These are phyloP conservation scores for Daldinia sp. DNA, from an alignment of 2,329 filamentous ascomycete species.

Conservation along the genomic window DNA sequence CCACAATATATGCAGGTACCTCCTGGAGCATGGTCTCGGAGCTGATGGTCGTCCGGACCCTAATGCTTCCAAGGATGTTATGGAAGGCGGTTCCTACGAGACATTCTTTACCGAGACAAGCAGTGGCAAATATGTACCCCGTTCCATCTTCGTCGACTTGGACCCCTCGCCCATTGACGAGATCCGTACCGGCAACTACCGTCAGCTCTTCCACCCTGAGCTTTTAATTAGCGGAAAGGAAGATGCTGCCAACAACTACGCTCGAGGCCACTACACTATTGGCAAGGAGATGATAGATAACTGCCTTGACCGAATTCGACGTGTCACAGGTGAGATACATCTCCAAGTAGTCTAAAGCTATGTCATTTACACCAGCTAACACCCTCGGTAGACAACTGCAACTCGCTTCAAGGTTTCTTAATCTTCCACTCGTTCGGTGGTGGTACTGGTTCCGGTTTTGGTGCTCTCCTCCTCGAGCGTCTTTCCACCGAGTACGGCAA, in stretches of 20 bases:
- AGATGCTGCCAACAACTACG: constrained; percentile 83
- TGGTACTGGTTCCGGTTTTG: constrained; percentile 79
- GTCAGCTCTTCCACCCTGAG: constrained; percentile 79
- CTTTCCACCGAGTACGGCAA: constrained; percentile 80
- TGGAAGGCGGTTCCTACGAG: constrained; percentile 74
- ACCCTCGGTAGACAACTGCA: constrained; percentile 72
- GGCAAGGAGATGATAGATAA: constrained; percentile 81
- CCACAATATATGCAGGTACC: constrained; percentile 64
- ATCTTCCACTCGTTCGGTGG: constrained; percentile 82
- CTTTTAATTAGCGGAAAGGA: constrained; percentile 80
- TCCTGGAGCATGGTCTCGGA: constrained; percentile 78
- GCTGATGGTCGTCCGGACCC: constrained; percentile 73
- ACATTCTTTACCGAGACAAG: constrained; percentile 81
- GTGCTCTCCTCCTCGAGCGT: constrained; percentile 77
- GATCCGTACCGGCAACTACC: constrained; percentile 76
- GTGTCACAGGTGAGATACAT: constrained; percentile 69
- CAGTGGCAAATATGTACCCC: constrained; percentile 77
- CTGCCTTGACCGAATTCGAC: constrained; percentile 77
- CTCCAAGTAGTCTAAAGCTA: background rate
- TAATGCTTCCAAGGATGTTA: constrained; percentile 65
- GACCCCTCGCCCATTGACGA: constrained; percentile 80
- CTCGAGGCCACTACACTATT: constrained; percentile 80
- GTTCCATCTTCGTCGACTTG: constrained; percentile 78
- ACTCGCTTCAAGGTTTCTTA: constrained; percentile 78
- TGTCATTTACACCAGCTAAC: constrained; percentile 36